phyloP scores from a whole-genome alignment of 148 eudicot species.

The Heliamphora exappendiculata region DNA sequence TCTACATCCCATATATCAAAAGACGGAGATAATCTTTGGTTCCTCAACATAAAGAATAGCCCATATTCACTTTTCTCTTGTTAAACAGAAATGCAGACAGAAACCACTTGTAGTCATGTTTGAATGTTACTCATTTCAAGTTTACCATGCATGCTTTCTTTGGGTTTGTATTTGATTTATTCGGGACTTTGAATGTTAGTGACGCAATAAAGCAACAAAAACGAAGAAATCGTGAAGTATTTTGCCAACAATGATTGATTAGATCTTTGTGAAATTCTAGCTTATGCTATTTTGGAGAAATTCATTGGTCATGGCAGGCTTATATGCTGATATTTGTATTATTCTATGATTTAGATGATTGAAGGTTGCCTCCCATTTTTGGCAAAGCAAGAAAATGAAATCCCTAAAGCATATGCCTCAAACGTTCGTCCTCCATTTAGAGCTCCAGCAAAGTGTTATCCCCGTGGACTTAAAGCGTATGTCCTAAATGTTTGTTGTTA shows the following conservation, averaged over 20 bases:
- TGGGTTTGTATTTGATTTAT: neutral
- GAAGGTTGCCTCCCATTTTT: constrained; percentile 84
- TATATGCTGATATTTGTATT: constrained; percentile 10
- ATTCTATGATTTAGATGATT: constrained; percentile 61
- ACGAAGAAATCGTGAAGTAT: neutral
- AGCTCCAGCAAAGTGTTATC: constrained; percentile 62
- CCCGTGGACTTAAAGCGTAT: constrained; percentile 82
- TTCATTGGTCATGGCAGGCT: constrained; percentile 5
- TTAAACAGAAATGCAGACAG: too few species aligned
- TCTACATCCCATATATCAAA: too few species aligned
- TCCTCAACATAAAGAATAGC: too few species aligned
- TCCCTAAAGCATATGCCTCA: constrained; percentile 53
- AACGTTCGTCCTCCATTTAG: constrained; percentile 85
- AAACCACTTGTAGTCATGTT: too few species aligned
- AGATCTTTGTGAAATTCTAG: neutral
- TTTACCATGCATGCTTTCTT: neutral
- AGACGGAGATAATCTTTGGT: too few species aligned
- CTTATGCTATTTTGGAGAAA: neutral
- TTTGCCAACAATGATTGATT: neutral
- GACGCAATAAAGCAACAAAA: neutral
- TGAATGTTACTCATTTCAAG: too few species aligned
- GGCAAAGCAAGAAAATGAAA: constrained; percentile 45
- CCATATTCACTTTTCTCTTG: too few species aligned
- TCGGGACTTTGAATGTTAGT: neutral
- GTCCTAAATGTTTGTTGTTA: constrained; percentile 9